Base-by-base conservation (phyloP, 2,329 filamentous ascomycete species). In the Metarhizium brunneum region DNA sequence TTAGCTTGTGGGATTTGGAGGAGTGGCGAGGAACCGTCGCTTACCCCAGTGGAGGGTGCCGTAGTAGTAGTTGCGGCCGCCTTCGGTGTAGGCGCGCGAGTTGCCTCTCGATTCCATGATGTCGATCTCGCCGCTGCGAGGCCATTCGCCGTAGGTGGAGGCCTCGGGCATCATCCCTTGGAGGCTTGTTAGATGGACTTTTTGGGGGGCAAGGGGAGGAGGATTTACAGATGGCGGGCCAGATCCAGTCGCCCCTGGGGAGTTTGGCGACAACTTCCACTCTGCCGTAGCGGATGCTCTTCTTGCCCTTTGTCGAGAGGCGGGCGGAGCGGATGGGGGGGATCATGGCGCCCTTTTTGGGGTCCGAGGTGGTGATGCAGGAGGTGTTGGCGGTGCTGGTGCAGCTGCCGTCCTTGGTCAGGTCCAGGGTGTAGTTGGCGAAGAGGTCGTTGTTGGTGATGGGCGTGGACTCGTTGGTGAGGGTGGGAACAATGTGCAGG, bases 401-500 rank as follows among this genome's bases (percentile, higher is more conserved):
- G 63, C 76, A 79, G 20, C 66, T 66, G 5, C 72, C 72, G 54
- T 66, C 61, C 7, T 63, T 66, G 43, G 68, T 73, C 40, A 80
- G 66, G 59, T 79, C 77, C 50, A 79, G 66, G 0, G 69, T 73
- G 59, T 73, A 72, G 50, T 71, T 68, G 55, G 72, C 64, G 48
- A 64, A 65, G 11, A 76, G 64, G 36, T 75, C 64, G 43, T 69
- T 68, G 14, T 62, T 61, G 2, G 70, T 73, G 54, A 76, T 73
- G 51, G 60, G 53, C 0, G 71, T 74, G 0, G 66, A 69, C 52
- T 72, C 65, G 32, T 69, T 70, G 14, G 77, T 80, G 18, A 81
- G 65, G 0, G 78, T 81, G 7, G 78, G 78, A n/a, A 78, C 73
- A 52, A 82, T 80, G 64, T 80, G 77, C 45, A 81, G 69, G n/a